Base-by-base conservation (phyloP, 2,329 filamentous ascomycete species). In the Fusarium napiforme region DNA sequence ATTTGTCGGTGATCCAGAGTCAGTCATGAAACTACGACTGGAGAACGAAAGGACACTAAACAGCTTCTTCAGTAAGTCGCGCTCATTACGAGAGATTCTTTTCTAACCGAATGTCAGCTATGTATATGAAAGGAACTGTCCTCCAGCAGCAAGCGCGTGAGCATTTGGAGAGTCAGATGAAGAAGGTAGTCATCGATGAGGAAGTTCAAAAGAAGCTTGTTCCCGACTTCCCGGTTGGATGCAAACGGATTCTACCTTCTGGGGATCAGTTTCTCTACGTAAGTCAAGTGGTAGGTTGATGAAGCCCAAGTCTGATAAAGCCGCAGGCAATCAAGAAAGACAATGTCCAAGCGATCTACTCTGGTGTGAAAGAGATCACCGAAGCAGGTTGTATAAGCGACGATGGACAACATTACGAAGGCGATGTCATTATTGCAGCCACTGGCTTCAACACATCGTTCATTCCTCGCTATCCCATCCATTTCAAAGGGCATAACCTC, bases 371-470 rank as follows among this genome's bases (percentile, higher is more conserved):
- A 26, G 47, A 39, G 4, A 50, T 69, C 11, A 69, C 56, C 1
- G 56, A 67, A 8, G 67, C 63, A 9, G 66, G 64, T 2, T 69
- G 66, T 34, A 46, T 67, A n/a, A 62, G 56, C 26, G 64, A 45
- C 3, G 49, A 62, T 16, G 64, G 40, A 1, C 30, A 57, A 4
- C 28, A 40, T 11, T 59, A 68, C 10, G 15, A 56, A 21, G 66
- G 66, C 15, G 56, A 68, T 34, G 39, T 53, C 4, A 45, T 69
- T 8, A 68, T 69, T 18, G 60, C 49, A 16, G 66, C 64, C 15
- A 69, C 64, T 34, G 64, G 66, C 21, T 69, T 69, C 9, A 56
- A 69, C 23, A 67, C 64, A 5, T 69, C 66, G 0, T 69, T 69
- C 14, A 32, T 62, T 11, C 66, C 66, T 9, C 64, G 66, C 2